Evolutionary conservation across 2,329 filamentous ascomycete species (phyloP), one percentile per base, ranked within the genome.

Genomic region (Aspergillus awamori): DNA sequence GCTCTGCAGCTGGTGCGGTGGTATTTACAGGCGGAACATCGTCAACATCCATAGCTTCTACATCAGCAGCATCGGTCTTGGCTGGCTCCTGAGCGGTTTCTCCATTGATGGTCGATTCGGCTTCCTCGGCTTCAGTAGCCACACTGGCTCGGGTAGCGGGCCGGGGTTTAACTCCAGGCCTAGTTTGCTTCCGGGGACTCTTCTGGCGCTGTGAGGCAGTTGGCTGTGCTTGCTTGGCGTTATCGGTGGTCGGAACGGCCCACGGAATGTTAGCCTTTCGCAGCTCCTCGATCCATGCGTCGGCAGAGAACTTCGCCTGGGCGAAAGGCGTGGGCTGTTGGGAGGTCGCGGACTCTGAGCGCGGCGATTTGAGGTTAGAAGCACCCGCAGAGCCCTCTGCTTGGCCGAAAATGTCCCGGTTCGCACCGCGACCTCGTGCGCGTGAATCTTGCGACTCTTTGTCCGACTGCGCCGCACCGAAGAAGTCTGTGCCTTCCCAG

Each of bases 11-110:
- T 26, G 60, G 15, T 28, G 47, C 26, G 24, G 63, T 30, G 26
- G 62, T 56, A 28, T 63, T 64, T 8, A 62, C 58, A 17, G 74
- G 67, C 10, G 70, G 49, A 8, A 75, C 75, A 11, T 79, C 76
- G 61, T 82, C 80, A 53, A 82, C 72, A 63, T 82, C 80, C 80
- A 82, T 82, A 8, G 76, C 77, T 62, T 81, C 79, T 4, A 58
- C 71, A 43, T 70, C 71, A 22, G 60, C 63, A 48, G 66, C 59
- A n/a, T 39, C 56, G 4, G 61, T 36, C 28, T 58, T 62, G 11
- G 67, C 58, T 8, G 70, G 63, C 7, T 61, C 60, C 33, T 63
- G 64, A 38, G 59, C 63, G n/a, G 58, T 62, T 24, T 65, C 60
- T 5, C 67, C 67, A 39, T 71, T 63, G 26, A 74, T 54, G 8